Evolutionary conservation across 495 filamentous ascomycete species (phyloP).

Genomic region (Penicillium turbatum): DNA sequence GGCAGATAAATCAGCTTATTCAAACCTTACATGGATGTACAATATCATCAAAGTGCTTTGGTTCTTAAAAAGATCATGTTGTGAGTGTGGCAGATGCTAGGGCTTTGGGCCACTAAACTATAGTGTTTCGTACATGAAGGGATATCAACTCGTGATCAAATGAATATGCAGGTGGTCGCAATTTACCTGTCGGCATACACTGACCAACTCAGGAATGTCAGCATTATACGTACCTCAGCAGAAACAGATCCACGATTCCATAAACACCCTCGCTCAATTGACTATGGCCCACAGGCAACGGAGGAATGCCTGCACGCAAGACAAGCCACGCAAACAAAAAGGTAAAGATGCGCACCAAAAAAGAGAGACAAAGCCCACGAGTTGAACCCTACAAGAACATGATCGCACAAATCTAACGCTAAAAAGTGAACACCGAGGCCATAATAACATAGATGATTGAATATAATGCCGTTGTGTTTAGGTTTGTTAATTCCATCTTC

Average conservation of each 20-base stretch:
- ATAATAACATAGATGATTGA: neutral
- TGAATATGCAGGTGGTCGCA: too few species aligned
- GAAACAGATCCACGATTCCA: too few species aligned
- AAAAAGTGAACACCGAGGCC: neutral
- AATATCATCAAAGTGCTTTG: slow-evolving; percentile 1
- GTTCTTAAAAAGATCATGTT: neutral
- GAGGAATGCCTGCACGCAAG: too few species aligned
- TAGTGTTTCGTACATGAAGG: too few species aligned
- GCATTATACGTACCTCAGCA: too few species aligned
- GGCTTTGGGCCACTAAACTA: too few species aligned
- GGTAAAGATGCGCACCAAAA: neutral
- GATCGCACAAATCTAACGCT: neutral
- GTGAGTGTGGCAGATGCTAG: too few species aligned
- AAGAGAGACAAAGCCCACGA: neutral
- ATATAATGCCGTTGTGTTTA: neutral
- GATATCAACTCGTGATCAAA: too few species aligned
- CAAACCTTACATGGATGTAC: slow-evolving; percentile 15
- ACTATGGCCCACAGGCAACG: too few species aligned
- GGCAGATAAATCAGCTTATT: neutral
- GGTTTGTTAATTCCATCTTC: slow-evolving; percentile 49
- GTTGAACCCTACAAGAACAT: neutral
- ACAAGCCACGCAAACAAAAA: neutral
- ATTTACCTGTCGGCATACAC: too few species aligned
- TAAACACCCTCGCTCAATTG: too few species aligned
- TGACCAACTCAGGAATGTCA: too few species aligned